Conservation (phyloP, 208 protist species). For the Leishmania gerbilli region DNA sequence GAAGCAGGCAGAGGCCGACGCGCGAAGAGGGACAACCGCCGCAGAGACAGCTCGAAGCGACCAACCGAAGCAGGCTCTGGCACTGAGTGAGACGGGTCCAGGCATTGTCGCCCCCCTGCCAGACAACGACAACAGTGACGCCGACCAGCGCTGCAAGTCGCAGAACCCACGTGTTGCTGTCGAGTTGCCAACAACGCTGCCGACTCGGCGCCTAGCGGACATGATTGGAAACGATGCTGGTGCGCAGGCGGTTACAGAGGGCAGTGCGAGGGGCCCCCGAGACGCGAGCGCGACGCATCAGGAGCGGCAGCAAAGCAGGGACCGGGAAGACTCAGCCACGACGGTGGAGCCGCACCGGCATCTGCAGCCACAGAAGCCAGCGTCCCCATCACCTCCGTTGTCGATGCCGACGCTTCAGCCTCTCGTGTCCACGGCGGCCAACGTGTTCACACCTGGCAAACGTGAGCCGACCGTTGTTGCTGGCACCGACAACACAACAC, state of each 20-base stretch:
- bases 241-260: background rate
- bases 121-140: constrained; percentile 16
- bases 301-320: background rate
- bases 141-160: constrained; percentile 21
- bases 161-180: constrained; percentile 15
- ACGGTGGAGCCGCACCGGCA: constrained; percentile 15
- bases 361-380: background rate
- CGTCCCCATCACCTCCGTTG: background rate
- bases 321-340: constrained; percentile 13
- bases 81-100: background rate
- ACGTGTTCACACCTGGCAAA: constrained; percentile 7
- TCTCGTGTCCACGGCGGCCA: background rate
- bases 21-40: background rate
- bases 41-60: background rate
- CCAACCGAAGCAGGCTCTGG: background rate
- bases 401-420: constrained; percentile 5
- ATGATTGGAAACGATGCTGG: background rate
- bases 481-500: background rate
- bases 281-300: background rate
- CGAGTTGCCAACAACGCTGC: constrained; percentile 12
- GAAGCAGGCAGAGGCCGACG: background rate
- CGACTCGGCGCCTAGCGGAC: background rate
- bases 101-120: constrained; percentile 28
- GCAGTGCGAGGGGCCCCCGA: background rate
- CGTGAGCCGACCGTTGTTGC: background rate